Base-by-base conservation (phyloP, 805 yeast species). In the Cyberlindnera lachancei region DNA sequence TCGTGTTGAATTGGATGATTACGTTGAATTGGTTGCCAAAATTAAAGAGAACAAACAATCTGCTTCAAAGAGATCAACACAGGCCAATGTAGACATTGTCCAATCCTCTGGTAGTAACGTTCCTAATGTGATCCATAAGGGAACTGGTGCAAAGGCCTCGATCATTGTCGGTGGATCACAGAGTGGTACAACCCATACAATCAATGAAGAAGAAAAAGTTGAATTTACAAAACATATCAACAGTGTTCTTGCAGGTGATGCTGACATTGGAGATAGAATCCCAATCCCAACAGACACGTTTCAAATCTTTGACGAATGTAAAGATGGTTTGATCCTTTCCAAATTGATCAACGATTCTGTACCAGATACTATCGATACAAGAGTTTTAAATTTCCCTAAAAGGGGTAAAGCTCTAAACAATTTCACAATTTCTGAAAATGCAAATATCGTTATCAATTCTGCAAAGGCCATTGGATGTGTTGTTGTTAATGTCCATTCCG, bases 401-500 rank as follows among this genome's bases (percentile, higher is more conserved):
- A 70, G 71, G 46, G 82, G 81, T 38, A 88, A 85, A 61, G 61
- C 72, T 13, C 71, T 92, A 56, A 92, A 92, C 67, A 85, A 86
- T 54, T 92, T 92, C 69, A 92, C 88, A 44, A 90, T 94, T 78
- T 74, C 83, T 44, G 98, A 92, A 64, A 92, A 92, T 61, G 96
- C 97, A 33, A 92, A 92, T 62, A 88, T 92, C 45, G 97, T 92
- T 23, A 85, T 92, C 61, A 92, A 92, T 60, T 92, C 98, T 3
- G 98, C 98, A 19, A 92, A 92, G 64, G 98, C 97, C 33, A 92
- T 92, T 61, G 98, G 98, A 15, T 90, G 96, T 69, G 83, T 92
- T 36, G 97, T 92, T 30, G 97, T 92, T 31, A 92, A 92, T 54
- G 97, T 92, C 31, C 97, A 90, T 49, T 83, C 96, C 12, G 96